Percentiles rank a stretch among this genome's conserved stretches.
Evolutionary conservation across 2,329 filamentous ascomycete genomes (phyloP).

Genomic region (Daldinia eschscholtzii): DNA sequence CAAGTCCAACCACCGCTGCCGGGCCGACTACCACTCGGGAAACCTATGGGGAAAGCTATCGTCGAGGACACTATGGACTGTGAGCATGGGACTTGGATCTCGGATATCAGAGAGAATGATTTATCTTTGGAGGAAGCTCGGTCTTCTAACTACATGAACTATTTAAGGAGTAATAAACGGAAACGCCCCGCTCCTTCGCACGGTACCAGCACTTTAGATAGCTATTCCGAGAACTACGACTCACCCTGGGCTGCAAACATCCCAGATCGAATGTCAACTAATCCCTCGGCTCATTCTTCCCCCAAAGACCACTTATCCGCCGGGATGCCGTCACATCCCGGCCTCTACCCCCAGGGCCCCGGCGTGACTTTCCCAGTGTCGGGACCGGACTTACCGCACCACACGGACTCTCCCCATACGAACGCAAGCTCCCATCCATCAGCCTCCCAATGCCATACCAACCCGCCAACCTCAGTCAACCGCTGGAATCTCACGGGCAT

Average conservation of each 20-base stretch:
- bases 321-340: not conserved
- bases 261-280: constrained; percentile 17
- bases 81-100: constrained; percentile 28
- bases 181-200: constrained; percentile 30
- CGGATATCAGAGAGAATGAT: not conserved
- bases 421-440: not conserved
- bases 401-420: constrained; percentile 26
- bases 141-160: not conserved
- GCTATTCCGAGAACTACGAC: constrained; percentile 14
- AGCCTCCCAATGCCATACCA: not conserved
- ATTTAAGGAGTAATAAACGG: constrained; percentile 28
- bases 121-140: constrained; percentile 4
- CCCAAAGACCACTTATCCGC: constrained; percentile 12
- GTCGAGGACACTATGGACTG: not conserved
- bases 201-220: constrained; percentile 14
- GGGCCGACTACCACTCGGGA: constrained; percentile 59
- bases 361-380: not conserved
- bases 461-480: not conserved
- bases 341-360: not conserved
- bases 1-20: constrained; percentile 59
- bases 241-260: constrained; percentile 24
- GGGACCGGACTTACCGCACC: constrained; percentile 29
- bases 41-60: constrained; percentile 48
- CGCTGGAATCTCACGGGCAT: constrained; percentile 2
- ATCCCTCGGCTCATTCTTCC: constrained; percentile 24